Evolutionary conservation across 2,329 filamentous ascomycete genomes (phyloP).

Genomic region (Chalaropsis ovoidea): DNA sequence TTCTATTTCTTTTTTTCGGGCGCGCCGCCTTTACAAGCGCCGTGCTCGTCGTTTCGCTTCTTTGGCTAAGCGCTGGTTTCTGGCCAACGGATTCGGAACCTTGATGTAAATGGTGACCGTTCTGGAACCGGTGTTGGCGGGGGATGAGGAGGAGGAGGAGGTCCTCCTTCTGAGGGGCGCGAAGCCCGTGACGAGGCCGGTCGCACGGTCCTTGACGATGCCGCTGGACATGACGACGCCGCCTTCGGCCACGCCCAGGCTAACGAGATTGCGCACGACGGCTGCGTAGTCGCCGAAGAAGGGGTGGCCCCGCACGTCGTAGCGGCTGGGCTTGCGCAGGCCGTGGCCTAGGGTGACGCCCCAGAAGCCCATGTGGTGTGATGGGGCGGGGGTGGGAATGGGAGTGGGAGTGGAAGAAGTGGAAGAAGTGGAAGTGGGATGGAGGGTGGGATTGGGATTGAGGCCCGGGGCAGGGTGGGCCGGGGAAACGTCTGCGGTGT

Average conservation of each 20-base stretch:
- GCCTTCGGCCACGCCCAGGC: slow-evolving; percentile 31
- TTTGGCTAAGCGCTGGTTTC: not conserved
- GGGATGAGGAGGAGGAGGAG: too few species aligned
- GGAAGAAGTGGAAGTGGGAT: not conserved
- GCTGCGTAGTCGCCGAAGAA: slow-evolving; percentile 46
- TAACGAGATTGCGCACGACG: slow-evolving; percentile 36
- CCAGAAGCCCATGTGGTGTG: slow-evolving; percentile 33
- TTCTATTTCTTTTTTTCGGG: not conserved
- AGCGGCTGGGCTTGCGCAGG: slow-evolving; percentile 30
- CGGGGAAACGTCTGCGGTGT: not conserved
- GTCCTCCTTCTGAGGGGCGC: slow-evolving; percentile 11
- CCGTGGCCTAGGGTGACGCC: slow-evolving; percentile 53
- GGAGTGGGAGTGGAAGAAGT: not conserved
- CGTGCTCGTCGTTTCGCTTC: not conserved
- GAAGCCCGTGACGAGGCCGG: slow-evolving; percentile 35
- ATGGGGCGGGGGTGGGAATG: too few species aligned
- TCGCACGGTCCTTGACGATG: slow-evolving; percentile 33
- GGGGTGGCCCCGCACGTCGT: slow-evolving; percentile 40
- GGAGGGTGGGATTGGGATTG: too few species aligned
- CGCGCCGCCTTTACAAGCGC: not conserved
- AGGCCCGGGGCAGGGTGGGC: too few species aligned
- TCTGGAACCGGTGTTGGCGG: not conserved
- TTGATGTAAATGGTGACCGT: slow-evolving; percentile 3
- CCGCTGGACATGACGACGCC: slow-evolving; percentile 40
- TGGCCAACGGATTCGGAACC: not conserved